Base-by-base conservation (phyloP, 345 rosid species). In the Limnanthes douglasii region DNA sequence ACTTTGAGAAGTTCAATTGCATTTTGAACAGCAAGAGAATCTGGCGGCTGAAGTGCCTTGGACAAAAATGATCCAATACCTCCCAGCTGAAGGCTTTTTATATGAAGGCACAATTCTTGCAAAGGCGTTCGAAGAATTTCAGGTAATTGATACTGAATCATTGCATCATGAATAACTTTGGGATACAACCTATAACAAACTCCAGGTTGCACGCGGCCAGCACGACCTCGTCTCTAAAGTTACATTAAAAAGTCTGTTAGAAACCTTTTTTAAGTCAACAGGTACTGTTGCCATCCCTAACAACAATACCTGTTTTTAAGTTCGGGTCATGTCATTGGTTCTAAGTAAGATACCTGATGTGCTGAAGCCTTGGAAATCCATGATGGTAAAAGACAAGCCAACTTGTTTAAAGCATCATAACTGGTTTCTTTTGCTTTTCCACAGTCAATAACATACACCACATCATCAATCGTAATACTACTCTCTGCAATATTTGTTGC, bases 291-390 rank as follows among this genome's bases (percentile, higher is more conserved):
- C n/a, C n/a, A n/a, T n/a, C n/a, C n/a, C n/a, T n/a, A n/a, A n/a
- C n/a, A n/a, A n/a, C n/a, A n/a, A n/a, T n/a, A n/a, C n/a, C n/a
- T n/a, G n/a, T n/a, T n/a, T n/a, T n/a, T n/a, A n/a, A n/a, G n/a
- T n/a, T n/a, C n/a, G n/a, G n/a, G n/a, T n/a, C n/a, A n/a, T n/a
- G n/a, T n/a, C n/a, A n/a, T n/a, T n/a, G n/a, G n/a, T n/a, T n/a
- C 38, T 37, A 34, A 24, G 12, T 13, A 17, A 20, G 41, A 57
- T 72, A 83, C 97, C 95, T 88, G 95, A 51, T 57, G 84, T 3
- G 82, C 86, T 34, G 97, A 88, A 58, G 95, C 97, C 65, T 77
- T 88, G 24, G 97, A 88, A 53, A 79, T 79, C 97, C 97, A 83
- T 30, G 90, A 83, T 48, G 97, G 93, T 39, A 88, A 53, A 30